Percentiles rank a stretch among this genome's conserved stretches.
These are phyloP conservation scores for Trypethelium eluteriae DNA, from an alignment of 495 filamentous ascomycete species.

Conservation along the genomic window DNA sequence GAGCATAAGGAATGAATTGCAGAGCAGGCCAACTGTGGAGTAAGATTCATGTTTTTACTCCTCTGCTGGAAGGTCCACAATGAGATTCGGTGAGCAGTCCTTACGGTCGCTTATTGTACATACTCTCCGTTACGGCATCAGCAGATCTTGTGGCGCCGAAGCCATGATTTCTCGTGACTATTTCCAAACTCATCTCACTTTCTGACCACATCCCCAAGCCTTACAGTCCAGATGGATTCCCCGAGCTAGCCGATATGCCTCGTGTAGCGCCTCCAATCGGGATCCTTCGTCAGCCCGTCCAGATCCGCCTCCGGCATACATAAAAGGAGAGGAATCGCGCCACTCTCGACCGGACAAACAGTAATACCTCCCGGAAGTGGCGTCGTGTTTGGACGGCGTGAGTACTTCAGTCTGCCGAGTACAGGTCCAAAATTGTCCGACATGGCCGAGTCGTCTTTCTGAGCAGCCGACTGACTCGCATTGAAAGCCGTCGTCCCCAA, in stretches of 20 bases:
- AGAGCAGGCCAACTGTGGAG: no score
- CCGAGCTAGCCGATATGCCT: neutral
- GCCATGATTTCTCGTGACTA: neutral
- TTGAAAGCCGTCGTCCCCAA: neutral
- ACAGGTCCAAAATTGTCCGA: conserved; percentile 2
- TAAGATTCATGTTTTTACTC: no score
- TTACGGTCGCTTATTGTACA: no score
- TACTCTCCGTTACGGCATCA: neutral
- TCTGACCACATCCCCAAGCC: no score
- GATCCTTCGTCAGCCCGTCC: neutral
- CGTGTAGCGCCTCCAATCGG: conserved; percentile 3
- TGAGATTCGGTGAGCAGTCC: no score
- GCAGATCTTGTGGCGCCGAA: neutral
- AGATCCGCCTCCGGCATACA: conserved; percentile 2
- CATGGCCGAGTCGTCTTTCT: neutral
- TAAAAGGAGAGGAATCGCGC: neutral
- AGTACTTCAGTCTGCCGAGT: neutral
- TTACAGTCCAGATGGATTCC: neutral
- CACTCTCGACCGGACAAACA: neutral
- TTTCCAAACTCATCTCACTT: neutral
- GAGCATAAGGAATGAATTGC: no score
- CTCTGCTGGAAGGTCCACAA: no score
- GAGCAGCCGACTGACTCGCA: conserved; percentile 2
- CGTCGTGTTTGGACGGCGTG: neutral
- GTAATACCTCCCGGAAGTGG: neutral